A percentile compares a stretch with the other conserved stretches of the same genome.
Conservation (phyloP, 129 eudicot genomes). For the Gnaphalium uliginosum region DNA sequence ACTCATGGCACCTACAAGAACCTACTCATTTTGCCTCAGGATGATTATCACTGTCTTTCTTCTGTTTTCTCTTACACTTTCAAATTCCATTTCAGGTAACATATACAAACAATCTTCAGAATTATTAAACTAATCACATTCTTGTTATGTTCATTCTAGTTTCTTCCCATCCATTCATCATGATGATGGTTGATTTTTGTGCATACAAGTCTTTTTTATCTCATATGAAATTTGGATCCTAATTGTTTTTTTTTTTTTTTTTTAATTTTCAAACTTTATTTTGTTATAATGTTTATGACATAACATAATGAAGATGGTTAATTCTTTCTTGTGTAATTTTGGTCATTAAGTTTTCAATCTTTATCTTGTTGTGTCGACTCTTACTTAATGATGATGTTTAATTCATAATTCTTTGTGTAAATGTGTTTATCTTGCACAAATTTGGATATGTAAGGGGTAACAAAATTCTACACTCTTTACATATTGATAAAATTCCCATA, state of each 20-base stretch:
- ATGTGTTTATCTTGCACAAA: slow-evolving; percentile 6
- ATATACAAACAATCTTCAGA: neutral
- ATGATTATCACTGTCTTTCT: slow-evolving; percentile 38
- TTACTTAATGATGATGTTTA: slow-evolving; percentile 1
- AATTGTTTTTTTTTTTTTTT: no score
- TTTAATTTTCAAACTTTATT: no score
- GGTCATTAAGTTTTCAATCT: neutral
- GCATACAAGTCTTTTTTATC: neutral
- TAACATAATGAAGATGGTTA: slow-evolving; percentile 7
- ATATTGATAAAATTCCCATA: slow-evolving; percentile 1
- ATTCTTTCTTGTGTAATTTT: slow-evolving; percentile 6
- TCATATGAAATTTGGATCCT: slow-evolving; percentile 9
- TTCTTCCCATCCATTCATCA: slow-evolving; percentile 1
- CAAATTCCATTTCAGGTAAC: slow-evolving; percentile 56
- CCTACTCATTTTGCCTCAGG: slow-evolving; percentile 31
- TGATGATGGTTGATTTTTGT: slow-evolving; percentile 10
- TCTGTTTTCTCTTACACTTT: slow-evolving; percentile 40
- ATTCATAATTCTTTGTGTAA: neutral
- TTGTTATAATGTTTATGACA: neutral
- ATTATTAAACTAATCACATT: neutral
- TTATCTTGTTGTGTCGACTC: slow-evolving; percentile 12
- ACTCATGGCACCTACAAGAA: slow-evolving; percentile 51
- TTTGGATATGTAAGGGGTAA: slow-evolving; percentile 15
- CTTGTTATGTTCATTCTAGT: slow-evolving; percentile 2
- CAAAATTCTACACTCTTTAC: neutral